Percentiles rank a stretch among this genome's conserved stretches.
Evolutionary conservation across 2,329 filamentous ascomycete species (phyloP).

Genomic region (Alternaria burnsii): DNA sequence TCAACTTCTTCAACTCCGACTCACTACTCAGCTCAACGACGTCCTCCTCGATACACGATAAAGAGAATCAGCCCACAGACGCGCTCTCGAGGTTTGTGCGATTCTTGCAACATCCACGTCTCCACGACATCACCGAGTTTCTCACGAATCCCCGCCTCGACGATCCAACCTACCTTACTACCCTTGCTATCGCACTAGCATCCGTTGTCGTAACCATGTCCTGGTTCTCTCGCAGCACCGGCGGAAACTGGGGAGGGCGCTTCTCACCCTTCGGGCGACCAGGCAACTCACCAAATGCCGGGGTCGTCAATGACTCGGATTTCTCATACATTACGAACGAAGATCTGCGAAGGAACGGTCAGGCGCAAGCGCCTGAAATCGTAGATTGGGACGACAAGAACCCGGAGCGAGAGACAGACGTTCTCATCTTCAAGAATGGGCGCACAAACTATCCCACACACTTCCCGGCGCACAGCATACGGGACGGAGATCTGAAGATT

Average conservation of each 20-base stretch:
- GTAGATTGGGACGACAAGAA: slow-evolving; percentile 52
- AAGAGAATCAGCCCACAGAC: slow-evolving; percentile 26
- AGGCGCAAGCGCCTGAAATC: slow-evolving; percentile 53
- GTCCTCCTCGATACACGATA: slow-evolving; percentile 20
- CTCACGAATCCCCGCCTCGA: slow-evolving; percentile 43
- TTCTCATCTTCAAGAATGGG: slow-evolving; percentile 74
- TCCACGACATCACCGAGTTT: slow-evolving; percentile 35
- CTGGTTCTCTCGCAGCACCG: slow-evolving; percentile 58
- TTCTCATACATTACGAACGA: slow-evolving; percentile 85
- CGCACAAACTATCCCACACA: slow-evolving; percentile 72
- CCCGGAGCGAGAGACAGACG: slow-evolving; percentile 68
- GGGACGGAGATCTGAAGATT: slow-evolving; percentile 74
- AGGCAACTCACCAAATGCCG: slow-evolving; percentile 44
- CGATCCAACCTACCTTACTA: slow-evolving; percentile 45
- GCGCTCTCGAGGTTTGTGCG: slow-evolving; percentile 27
- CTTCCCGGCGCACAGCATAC: slow-evolving; percentile 79
- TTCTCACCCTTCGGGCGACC: slow-evolving; percentile 61
- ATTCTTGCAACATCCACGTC: slow-evolving; percentile 29
- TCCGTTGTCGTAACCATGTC: slow-evolving; percentile 55
- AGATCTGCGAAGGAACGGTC: slow-evolving; percentile 63
- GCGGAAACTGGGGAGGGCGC: slow-evolving; percentile 54
- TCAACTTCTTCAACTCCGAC: slow-evolving; percentile 45
- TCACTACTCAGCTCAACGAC: slow-evolving; percentile 38
- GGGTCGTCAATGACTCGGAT: slow-evolving; percentile 76
- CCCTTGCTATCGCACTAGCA: slow-evolving; percentile 48